Evolutionary conservation across 1,284 basidiomycete genomes (phyloP).

Genomic region (Testicularia cyperi): DNA sequence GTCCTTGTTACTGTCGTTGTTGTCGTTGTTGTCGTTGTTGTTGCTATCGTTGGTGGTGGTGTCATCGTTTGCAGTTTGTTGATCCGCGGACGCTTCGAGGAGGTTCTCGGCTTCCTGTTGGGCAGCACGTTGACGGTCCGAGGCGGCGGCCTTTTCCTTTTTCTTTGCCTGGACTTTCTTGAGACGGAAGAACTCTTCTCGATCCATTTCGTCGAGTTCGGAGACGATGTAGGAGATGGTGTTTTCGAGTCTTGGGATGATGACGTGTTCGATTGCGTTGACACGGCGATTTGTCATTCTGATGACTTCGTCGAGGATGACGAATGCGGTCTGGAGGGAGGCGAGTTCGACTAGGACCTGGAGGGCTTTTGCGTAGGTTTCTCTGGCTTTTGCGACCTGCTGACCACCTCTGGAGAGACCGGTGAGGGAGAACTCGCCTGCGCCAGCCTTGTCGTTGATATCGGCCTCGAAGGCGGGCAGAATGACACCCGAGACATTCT

Average conservation of each 20-base stretch:
- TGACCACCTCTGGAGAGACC: constrained; percentile 96
- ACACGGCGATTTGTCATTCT: constrained; percentile 96
- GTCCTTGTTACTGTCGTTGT: background rate
- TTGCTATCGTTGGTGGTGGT: constrained; percentile 11
- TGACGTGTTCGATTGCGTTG: constrained; percentile 96
- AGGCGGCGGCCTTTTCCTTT: constrained; percentile 45
- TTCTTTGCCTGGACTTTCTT: constrained; percentile 59
- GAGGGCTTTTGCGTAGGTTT: constrained; percentile 95
- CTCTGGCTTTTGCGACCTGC: constrained; percentile 87
- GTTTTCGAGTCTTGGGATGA: constrained; percentile 93
- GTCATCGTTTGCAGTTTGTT: constrained; percentile 3
- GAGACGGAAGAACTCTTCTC: constrained; percentile 59
- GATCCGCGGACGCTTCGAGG: constrained; percentile 2
- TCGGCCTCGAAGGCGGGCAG: constrained; percentile 77
- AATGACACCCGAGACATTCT: constrained; percentile 98
- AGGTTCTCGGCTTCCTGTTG: background rate
- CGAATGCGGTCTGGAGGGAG: constrained; percentile 89
- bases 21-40: background rate
- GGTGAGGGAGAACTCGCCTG: constrained; percentile 86
- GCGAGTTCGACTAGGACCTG: constrained; percentile 96
- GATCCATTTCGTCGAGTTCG: constrained; percentile 59
- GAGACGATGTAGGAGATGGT: constrained; percentile 69
- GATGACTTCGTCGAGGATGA: constrained; percentile 97
- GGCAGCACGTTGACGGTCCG: constrained; percentile 2
- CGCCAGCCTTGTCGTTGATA: constrained; percentile 25